Evolutionary conservation across 345 rosid species (phyloP).

Genomic region (Ricinus communis): DNA sequence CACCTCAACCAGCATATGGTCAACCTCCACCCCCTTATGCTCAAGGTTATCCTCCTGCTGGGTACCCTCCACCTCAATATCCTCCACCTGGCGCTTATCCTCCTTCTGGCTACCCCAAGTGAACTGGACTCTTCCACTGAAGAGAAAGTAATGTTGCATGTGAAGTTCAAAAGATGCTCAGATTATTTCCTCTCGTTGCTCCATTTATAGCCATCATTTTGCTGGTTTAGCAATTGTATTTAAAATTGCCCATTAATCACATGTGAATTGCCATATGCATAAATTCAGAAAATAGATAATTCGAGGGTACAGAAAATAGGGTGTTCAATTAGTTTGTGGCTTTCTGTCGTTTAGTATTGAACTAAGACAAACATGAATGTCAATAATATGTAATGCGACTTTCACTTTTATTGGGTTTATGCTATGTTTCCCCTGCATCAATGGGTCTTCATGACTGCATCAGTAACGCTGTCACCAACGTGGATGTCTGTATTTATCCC

Average conservation of each 20-base stretch:
- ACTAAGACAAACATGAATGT: not conserved
- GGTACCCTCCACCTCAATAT: constrained; percentile 18
- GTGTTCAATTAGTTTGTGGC: not conserved
- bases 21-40: constrained; percentile 37
- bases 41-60: constrained; percentile 30
- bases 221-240: not conserved
- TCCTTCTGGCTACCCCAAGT: constrained; percentile 15
- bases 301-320: not conserved
- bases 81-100: constrained; percentile 15
- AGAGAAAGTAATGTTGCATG: not conserved
- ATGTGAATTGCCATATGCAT: not conserved
- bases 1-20: constrained; percentile 39
- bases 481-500: not conserved
- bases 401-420: not conserved
- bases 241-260: not conserved
- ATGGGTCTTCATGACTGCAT: not conserved
- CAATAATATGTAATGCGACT: not conserved
- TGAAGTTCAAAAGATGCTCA: not conserved
- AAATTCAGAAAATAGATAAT: not conserved
- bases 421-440: not conserved
- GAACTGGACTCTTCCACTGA: not conserved
- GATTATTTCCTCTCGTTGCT: not conserved
- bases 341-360: not conserved
- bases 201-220: not conserved
- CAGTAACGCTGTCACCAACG: not conserved